Conservation (phyloP, 2,329 filamentous ascomycete genomes). For the Botrytis tulipae region DNA sequence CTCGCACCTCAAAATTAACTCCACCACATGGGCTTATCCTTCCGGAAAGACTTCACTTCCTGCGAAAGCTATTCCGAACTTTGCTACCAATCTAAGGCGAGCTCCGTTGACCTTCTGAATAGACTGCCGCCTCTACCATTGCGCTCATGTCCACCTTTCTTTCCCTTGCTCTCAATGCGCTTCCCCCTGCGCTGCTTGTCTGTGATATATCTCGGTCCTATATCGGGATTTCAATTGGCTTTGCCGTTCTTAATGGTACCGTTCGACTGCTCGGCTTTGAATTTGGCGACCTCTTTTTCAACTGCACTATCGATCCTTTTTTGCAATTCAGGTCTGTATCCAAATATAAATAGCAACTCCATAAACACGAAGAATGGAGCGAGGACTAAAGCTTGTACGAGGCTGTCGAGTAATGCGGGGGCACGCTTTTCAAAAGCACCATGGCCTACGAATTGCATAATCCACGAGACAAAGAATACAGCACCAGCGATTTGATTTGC, state of each 20-base stretch:
- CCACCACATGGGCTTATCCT: background rate
- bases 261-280: slow-evolving; percentile 55
- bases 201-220: background rate
- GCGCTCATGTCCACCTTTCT: background rate
- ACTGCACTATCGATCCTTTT: slow-evolving; percentile 75
- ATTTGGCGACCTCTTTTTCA: slow-evolving; percentile 72
- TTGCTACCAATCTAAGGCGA: background rate
- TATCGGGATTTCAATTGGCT: slow-evolving; percentile 41
- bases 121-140: background rate
- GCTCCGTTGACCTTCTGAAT: background rate
- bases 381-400: slow-evolving; percentile 87
- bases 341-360: slow-evolving; percentile 84
- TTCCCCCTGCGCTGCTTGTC: background rate
- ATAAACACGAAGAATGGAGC: slow-evolving; percentile 98
- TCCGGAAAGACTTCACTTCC: slow-evolving; percentile 1
- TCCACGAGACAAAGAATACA: slow-evolving; percentile 74
- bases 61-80: background rate
- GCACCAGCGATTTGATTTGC: slow-evolving; percentile 59
- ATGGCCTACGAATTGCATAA: slow-evolving; percentile 89
- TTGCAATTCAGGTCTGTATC: slow-evolving; percentile 87
- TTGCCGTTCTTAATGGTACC: slow-evolving; percentile 50
- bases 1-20: slow-evolving; percentile 20
- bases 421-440: slow-evolving; percentile 84
- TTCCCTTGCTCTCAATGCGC: background rate
- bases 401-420: slow-evolving; percentile 85